These are phyloP conservation scores for Marchantia polymorpha DNA, from an alignment of 225 moss, liverwort and hornwort species.

Conservation along the genomic window DNA sequence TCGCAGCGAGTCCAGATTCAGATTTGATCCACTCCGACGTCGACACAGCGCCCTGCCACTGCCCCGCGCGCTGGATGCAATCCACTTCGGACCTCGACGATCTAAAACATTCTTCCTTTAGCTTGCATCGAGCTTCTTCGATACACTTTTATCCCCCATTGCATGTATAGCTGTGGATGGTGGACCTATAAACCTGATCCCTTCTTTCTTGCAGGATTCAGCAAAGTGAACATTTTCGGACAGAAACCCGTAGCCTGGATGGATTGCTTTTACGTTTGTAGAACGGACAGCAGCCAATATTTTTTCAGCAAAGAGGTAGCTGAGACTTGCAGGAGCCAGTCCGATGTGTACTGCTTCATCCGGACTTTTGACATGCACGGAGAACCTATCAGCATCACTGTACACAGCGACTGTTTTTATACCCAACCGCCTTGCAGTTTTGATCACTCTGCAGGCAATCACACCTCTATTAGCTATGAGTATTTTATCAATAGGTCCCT, in stretches of 20 bases:
- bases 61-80: too few relatives aligned
- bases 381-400: constrained; percentile 73
- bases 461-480: constrained; percentile 91
- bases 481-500: constrained; percentile 61
- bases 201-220: constrained; percentile 75
- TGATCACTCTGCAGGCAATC: constrained; percentile 92
- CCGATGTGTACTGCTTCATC: constrained; percentile 90
- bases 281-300: constrained; percentile 67
- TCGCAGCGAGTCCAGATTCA: too few relatives aligned
- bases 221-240: constrained; percentile 92
- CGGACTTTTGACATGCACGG: constrained; percentile 80
- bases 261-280: constrained; percentile 76
- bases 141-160: constrained; percentile 99
- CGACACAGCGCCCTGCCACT: too few relatives aligned
- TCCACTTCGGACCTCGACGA: too few relatives aligned
- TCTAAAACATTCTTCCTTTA: too few relatives aligned
- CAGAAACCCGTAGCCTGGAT: constrained; percentile 96
- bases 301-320: constrained; percentile 66
- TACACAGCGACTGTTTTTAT: constrained; percentile 85
- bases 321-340: constrained; percentile 68
- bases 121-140: too few relatives aligned
- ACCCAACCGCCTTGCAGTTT: constrained; percentile 70
- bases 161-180: constrained; percentile 85
- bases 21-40: too few relatives aligned
- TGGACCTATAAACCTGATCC: constrained; percentile 83